Percentiles rank a stretch among this genome's conserved stretches.
Evolutionary conservation across 2,329 filamentous ascomycete genomes (phyloP).

Genomic region (Sclerotinia trifoliorum): DNA sequence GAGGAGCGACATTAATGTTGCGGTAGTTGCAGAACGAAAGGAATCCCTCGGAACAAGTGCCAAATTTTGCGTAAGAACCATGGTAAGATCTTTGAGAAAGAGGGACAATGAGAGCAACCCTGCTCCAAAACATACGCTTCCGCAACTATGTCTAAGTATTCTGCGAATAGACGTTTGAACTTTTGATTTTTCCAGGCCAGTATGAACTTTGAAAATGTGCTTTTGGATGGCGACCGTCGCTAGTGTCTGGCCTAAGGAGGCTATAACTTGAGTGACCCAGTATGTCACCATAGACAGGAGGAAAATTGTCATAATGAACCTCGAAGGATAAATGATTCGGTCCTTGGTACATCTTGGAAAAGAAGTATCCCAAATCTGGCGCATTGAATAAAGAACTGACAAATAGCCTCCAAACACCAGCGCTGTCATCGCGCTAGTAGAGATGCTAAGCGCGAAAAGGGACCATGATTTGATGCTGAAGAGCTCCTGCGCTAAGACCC

Average conservation of each 20-base stretch:
- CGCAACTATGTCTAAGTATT: not conserved
- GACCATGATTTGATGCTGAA: not conserved
- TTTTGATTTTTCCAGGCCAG: not conserved
- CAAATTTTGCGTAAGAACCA: not conserved
- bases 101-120: not conserved
- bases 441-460: not conserved
- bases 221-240: not conserved
- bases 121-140: conserved; percentile 1
- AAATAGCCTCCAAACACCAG: not conserved
- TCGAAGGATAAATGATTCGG: not conserved
- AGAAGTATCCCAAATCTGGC: not conserved
- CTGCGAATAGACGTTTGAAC: not conserved
- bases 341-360: not conserved
- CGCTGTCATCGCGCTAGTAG: not conserved
- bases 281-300: not conserved
- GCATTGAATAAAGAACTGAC: not conserved
- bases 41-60: not conserved
- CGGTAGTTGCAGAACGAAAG: not conserved
- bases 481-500: not conserved
- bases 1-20: not conserved
- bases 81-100: not conserved
- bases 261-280: not conserved
- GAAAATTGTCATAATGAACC: not conserved
- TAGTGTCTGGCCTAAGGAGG: not conserved
- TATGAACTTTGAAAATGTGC: not conserved